A percentile compares a stretch with the other conserved stretches of the same genome.
Conservation (phyloP, 345 rosid genomes). For the Lumnitzera littorea region DNA sequence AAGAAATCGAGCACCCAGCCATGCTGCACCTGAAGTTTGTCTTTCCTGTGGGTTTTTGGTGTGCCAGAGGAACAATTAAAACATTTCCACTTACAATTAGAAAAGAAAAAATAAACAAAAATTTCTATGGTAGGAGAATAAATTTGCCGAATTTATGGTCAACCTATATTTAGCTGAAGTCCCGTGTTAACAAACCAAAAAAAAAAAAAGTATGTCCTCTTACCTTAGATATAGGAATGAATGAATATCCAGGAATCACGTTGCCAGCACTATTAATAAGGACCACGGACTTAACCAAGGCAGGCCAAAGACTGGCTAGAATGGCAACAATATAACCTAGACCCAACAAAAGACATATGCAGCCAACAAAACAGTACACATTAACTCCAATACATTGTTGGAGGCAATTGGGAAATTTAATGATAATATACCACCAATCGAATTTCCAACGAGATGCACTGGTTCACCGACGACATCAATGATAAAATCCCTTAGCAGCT, state of each 20-base stretch:
- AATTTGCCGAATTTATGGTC: not conserved
- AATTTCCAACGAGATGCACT: conserved; percentile 76
- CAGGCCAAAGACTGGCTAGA: conserved; percentile 60
- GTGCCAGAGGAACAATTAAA: not conserved
- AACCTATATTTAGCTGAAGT: not conserved
- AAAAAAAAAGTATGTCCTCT: not conserved
- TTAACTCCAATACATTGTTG: not conserved
- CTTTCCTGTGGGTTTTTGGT: conserved; percentile 45
- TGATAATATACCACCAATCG: conserved; percentile 64
- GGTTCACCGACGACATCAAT: conserved; percentile 76
- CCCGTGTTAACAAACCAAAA: not conserved
- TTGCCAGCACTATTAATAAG: conserved; percentile 80
- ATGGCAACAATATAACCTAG: conserved; percentile 72
- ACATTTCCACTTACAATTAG: not conserved
- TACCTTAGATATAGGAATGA: conserved; percentile 35
- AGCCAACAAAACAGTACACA: conserved; percentile 5
- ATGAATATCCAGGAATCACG: conserved; percentile 50
- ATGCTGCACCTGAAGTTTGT: conserved; percentile 39
- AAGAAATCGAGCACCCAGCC: conserved; percentile 66
- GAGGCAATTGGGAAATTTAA: not conserved
- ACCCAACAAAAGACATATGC: conserved; percentile 5
- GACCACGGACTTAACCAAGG: conserved; percentile 51
- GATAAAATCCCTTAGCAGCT: conserved; percentile 74
- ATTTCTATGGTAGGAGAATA: not conserved
- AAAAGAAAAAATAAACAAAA: not conserved